Conservation (phyloP, 176 grass and related monocot species). For the bread wheat (Triticum aestivum) region IWGSC_CS_RefSeq_v2.1 NC_057798.1:785823415-785823914, state of each 20-base stretch:
- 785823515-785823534: slow-evolving; percentile 73
- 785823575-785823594: neutral
- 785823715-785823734: slow-evolving; percentile 61
- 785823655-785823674: slow-evolving; percentile 77
- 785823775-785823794: slow-evolving; percentile 60
- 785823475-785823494: slow-evolving; percentile 30
- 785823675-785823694: slow-evolving; percentile 56
- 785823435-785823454: slow-evolving; percentile 44
- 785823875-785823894: slow-evolving; percentile 60
- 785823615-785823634: slow-evolving; percentile 31
- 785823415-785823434: slow-evolving; percentile 42
- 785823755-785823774: slow-evolving; percentile 66
- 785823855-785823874: slow-evolving; percentile 52
- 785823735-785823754: slow-evolving; percentile 57
- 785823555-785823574: slow-evolving; percentile 34
- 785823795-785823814: slow-evolving; percentile 43
- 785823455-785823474: neutral
- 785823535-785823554: slow-evolving; percentile 78
- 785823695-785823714: slow-evolving; percentile 51
- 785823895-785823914: slow-evolving; percentile 45
- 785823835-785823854: slow-evolving; percentile 66
- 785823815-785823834: slow-evolving; percentile 39
- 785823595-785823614: neutral
- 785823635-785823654: slow-evolving; percentile 64
- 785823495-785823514: slow-evolving; percentile 29